Base-by-base conservation (phyloP, 345 rosid genomes). In the Acer campestre region DNA sequence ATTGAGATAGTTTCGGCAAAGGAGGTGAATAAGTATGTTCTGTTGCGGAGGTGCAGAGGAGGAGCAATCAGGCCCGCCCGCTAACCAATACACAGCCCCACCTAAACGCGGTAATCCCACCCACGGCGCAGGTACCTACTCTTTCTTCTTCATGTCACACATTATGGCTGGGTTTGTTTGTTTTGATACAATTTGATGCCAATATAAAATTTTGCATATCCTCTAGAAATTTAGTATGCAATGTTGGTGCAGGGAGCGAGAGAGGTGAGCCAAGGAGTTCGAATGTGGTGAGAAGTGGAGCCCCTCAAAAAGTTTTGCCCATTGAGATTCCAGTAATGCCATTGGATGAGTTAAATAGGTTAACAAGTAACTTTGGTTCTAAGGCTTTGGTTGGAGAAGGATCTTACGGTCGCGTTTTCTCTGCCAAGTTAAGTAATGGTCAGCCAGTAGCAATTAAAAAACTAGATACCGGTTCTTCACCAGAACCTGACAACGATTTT, bases 311-410 rank as follows among this genome's bases (percentile, higher is more conserved):
- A 73, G 90, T 82, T 38, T 86, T 94, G 46, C 97, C 98, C 0
- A 91, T 97, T 73, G 98, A 92, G 77, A 86, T 85, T 22, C 98
- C 98, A 13, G 78, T 87, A 3, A 65, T 96, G 75, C 49, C 89
- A 23, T 77, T 96, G 73, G 97, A 88, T 14, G 95, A 91, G 86
- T 65, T 96, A 69, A 94, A 91, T 46, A 83, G 86, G 80, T 72
- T 82, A 61, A 90, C 98, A 0, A 80, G 75, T 48, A 94, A 93
- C 78, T 97, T 97, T 46, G 98, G 96, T 1, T 73, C 85, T 22
- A 91, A 94, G 89, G 89, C 99, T 22, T 77, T 97, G 85, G 90
- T 94, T 0, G 99, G 97, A 68, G 99, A 97, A 85, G 99, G 98
- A 70, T 94, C 99, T n/a, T 97, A 93, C 40, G 98, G 98, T 73